These are phyloP conservation scores for Xerocomus nothofagi DNA, from an alignment of 1,284 basidiomycete species.

Conservation along the genomic window DNA sequence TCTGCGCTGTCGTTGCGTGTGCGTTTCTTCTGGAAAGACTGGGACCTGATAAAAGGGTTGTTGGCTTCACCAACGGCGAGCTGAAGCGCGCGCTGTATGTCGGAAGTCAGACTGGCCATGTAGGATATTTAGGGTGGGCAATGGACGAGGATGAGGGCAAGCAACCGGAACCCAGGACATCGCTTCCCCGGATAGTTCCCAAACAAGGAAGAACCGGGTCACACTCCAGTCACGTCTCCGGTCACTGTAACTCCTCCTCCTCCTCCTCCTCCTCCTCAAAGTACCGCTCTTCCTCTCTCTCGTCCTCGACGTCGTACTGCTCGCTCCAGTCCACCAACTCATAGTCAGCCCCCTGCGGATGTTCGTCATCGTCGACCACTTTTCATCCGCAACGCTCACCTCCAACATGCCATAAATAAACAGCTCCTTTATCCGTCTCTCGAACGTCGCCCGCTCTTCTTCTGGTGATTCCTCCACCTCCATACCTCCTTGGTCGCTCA, in stretches of 20 bases:
- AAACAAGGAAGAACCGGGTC: constrained; percentile 7
- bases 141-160: constrained; percentile 41
- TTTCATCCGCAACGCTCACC: constrained; percentile 40
- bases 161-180: constrained; percentile 2
- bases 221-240: constrained; percentile 9
- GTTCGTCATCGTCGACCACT: neutral
- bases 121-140: constrained; percentile 38
- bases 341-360: constrained; percentile 62
- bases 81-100: constrained; percentile 39
- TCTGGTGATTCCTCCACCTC: constrained; percentile 43
- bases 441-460: constrained; percentile 51
- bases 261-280: constrained; percentile 73
- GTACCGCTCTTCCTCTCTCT: constrained; percentile 71
- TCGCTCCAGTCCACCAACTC: constrained; percentile 77
- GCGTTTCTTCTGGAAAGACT: constrained; percentile 34
- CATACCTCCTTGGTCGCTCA: constrained; percentile 10
- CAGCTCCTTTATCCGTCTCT: constrained; percentile 59
- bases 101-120: constrained; percentile 39
- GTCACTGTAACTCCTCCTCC: constrained; percentile 56
- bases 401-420: constrained; percentile 78
- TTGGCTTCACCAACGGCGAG: constrained; percentile 46
- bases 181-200: constrained; percentile 18
- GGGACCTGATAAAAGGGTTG: constrained; percentile 35
- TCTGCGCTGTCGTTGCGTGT: constrained; percentile 20
- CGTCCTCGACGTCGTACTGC: constrained; percentile 58